Base-by-base conservation (phyloP, 2,329 filamentous ascomycete genomes). In the Waltergamsia citrina region DNA sequence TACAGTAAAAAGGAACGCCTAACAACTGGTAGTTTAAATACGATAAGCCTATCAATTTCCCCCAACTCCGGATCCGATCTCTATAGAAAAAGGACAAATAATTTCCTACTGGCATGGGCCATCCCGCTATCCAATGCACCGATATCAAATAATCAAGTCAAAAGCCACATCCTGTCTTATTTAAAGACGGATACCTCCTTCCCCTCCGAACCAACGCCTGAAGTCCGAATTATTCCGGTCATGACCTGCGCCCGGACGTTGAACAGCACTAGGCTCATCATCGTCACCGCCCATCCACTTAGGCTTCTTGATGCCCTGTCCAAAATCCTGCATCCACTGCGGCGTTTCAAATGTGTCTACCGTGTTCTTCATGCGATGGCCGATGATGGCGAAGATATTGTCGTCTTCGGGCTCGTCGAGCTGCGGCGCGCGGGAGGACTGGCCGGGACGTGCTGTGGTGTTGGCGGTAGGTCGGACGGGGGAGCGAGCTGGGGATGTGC, bases 291-390 rank as follows among this genome's bases (percentile, higher is more conserved):
- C 73, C 75, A 92, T 83, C 86, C 86, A 93, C 47, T 78, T 81
- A 5, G 85, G 86, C 50, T 80, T 75, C 56, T 80, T 85, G 56
- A 88, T 74, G 7, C 71, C 72, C 38, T 74, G 68, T 2, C 76
- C 72, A 19, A 85, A 65, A 18, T 84, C 81, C 45, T 78, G 72
- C 42, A 94, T 63, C 87, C 88, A 96, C 42, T 78, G 78, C 0
- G 92, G 90, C 20, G 80, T 71, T 34, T 87, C 81, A 3, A 86
- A 71, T 1, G 78, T 82, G 40, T 96, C 90, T 34, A 96, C 76
- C 0, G 92, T 96, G 50, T 98, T 98, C 57, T 80, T 84, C 46
- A 98, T 79, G 23, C 90, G 72, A 51, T 93, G 84, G 0, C 84
- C 78, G 40, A 96, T 77, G 22, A 81, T 80, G 43, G 84, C 74